Evolutionary conservation across 2,329 filamentous ascomycete species (phyloP).

Genomic region (Amesomyces nigricolor): DNA sequence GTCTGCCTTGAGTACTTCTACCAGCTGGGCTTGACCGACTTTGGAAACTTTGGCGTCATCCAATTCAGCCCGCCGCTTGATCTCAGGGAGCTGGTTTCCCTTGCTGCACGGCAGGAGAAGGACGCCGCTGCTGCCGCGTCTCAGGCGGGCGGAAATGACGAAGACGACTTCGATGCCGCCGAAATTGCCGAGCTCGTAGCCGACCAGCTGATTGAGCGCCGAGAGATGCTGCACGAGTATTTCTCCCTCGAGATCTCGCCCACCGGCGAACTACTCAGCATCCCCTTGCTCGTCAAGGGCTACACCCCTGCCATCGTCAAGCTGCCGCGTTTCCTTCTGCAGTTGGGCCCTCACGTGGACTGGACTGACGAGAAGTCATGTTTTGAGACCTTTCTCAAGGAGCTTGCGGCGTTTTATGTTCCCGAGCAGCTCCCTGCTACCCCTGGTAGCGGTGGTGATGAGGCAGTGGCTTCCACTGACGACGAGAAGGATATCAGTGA

Average conservation of each 20-base stretch:
- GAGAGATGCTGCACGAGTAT: conserved; percentile 88
- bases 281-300: conserved; percentile 82
- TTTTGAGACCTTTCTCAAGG: conserved; percentile 77
- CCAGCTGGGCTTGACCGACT: conserved; percentile 88
- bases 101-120: conserved; percentile 69
- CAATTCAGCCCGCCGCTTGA: conserved; percentile 71
- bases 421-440: conserved; percentile 71
- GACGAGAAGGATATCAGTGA: conserved; percentile 41
- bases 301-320: conserved; percentile 84
- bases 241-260: conserved; percentile 80
- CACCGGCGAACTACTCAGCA: conserved; percentile 67
- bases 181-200: conserved; percentile 61
- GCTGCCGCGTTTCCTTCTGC: conserved; percentile 79
- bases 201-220: conserved; percentile 63
- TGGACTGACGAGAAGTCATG: conserved; percentile 83
- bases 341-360: conserved; percentile 79
- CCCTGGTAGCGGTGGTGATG: conserved; percentile 26
- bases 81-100: conserved; percentile 62
- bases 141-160: conserved; percentile 24
- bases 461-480: conserved; percentile 30
- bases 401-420: conserved; percentile 85
- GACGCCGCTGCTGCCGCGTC: conserved; percentile 29
- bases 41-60: conserved; percentile 87
- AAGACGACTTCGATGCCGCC: conserved; percentile 54
- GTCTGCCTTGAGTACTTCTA: conserved; percentile 88